phyloP scores from a whole-genome alignment of 345 rosid species.

The Eucalyptus microcorys region DNA sequence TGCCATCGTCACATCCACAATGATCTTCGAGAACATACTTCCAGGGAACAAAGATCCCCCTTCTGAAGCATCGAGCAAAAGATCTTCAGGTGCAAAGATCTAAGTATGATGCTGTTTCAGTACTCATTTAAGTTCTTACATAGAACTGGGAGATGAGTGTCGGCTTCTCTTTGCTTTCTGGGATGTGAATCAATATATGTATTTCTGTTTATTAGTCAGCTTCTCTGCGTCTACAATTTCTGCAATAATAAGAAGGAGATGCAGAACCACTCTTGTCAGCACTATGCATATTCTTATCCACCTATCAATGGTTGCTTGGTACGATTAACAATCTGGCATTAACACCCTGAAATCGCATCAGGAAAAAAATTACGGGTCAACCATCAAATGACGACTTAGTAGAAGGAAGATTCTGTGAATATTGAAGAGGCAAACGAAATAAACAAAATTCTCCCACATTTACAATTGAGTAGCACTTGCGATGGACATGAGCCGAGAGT shows the following conservation, averaged over 20 bases:
- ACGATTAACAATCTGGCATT: not conserved
- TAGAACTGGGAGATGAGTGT: not conserved
- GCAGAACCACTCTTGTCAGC: not conserved
- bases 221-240: not conserved
- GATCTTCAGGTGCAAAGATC: not conserved
- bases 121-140: not conserved
- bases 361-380: not conserved
- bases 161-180: not conserved
- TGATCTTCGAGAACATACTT: not conserved
- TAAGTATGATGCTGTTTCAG: not conserved
- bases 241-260: not conserved
- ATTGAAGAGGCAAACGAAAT: not conserved
- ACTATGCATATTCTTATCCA: not conserved
- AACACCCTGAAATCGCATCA: not conserved
- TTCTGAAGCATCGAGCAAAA: not conserved
- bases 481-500: not conserved
- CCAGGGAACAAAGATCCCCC: not conserved
- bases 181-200: not conserved
- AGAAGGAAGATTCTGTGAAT: not conserved
- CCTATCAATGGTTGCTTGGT: not conserved
- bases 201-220: not conserved
- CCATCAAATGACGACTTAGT: not conserved
- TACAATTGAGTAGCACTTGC: not conserved
- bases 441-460: not conserved
- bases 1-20: not conserved